Base-by-base conservation (phyloP, 495 filamentous ascomycete genomes). In the Corynascus novoguineensis region DNA sequence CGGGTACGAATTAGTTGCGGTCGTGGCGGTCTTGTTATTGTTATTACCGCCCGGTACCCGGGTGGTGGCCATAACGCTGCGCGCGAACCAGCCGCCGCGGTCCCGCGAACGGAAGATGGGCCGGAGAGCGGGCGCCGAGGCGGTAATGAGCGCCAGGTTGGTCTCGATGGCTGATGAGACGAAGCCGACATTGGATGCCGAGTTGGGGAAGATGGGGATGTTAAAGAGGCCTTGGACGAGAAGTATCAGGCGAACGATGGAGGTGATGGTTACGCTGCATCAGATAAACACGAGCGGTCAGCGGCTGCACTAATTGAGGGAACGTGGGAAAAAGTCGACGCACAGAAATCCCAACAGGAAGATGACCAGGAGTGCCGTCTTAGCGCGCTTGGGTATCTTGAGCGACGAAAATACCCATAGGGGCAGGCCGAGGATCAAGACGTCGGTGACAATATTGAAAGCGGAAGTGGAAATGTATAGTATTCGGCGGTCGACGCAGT, bases 111-210 rank as follows among this genome's bases (percentile, higher is more conserved):
- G 69, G 51, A 76, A 66, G 28, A 78, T 63, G 4, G 73, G 72
- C n/a, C 72, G 59, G 14, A 77, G 50, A 0, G 74, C 73, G 0
- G 75, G 75, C 0, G 68, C 71, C 11, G 71, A 82, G 11, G 78
- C 79, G 11, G 78, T 77, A 25, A 82, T 73, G 46, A 82, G 68
- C 4, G 79, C 81, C 7, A 82, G 66, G 64, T 82, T 81, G 5
- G 74, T 75, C 64, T 82, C 81, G 22, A 83, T 70, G 38, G 70
- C 79, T 0, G 77, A 81, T 25, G 71, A 77, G 41, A 73, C 69
- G 62, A 80, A 80, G 10, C 77, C 74, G 38, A 82, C 75, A 52
- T 70, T 64, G 11, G 55, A 64, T 2, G 63, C 58, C 38, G 71
- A 67, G 15, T 60, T 61, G 8, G 64, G 59, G 11, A 70, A 62